Conservation (phyloP, 1,284 basidiomycete species). For the Austropuccinia psidii region DNA sequence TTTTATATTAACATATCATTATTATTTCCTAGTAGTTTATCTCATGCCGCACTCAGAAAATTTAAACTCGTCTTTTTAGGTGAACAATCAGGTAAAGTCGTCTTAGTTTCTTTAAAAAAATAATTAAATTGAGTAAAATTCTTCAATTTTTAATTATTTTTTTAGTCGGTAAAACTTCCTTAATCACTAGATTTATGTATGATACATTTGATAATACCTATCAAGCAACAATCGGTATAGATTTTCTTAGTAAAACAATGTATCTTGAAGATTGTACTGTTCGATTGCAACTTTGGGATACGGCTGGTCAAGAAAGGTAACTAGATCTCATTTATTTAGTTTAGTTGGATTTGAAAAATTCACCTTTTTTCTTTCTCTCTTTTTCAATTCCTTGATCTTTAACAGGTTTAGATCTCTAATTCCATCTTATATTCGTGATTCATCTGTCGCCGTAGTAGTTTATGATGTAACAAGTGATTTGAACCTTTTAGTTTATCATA, state of each 20-base stretch:
- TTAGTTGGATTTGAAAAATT: neutral
- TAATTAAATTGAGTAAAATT: constrained; percentile 83
- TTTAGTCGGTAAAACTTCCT: constrained; percentile 61
- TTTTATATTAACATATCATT: neutral
- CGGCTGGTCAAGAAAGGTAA: constrained; percentile 74
- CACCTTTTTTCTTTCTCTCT: neutral
- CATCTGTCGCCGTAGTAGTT: constrained; percentile 94
- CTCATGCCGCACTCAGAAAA: constrained; percentile 58
- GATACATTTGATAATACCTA: constrained; percentile 99
- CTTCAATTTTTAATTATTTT: constrained; percentile 51
- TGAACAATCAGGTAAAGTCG: constrained; percentile 41
- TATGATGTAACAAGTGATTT: constrained; percentile 94
- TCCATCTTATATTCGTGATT: constrained; percentile 97
- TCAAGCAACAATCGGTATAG: constrained; percentile 98
- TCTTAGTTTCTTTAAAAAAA: neutral
- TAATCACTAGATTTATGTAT: constrained; percentile 97
- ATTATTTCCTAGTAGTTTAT: constrained; percentile 42
- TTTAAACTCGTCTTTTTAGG: constrained; percentile 87
- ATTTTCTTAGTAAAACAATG: constrained; percentile 99
- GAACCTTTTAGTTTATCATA: neutral
- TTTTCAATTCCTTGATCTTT: neutral
- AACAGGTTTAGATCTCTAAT: constrained; percentile 97
- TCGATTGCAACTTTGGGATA: constrained; percentile 96
- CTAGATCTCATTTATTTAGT: neutral
- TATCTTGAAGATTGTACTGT: constrained; percentile 98